Conservation (phyloP, 441 rosid species). For the Erodium chrysanthum region DNA sequence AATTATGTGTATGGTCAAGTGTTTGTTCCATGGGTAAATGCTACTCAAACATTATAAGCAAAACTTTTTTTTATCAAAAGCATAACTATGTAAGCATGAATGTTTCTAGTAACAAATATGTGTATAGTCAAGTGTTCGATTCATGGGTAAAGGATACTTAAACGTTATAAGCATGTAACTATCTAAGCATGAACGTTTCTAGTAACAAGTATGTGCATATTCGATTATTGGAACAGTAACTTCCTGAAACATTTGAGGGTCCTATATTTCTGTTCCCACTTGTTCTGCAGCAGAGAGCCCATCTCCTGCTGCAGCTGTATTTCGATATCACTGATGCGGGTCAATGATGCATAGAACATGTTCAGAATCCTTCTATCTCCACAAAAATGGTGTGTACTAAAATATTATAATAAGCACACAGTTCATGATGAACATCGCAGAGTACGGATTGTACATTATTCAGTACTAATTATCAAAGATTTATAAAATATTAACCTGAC, state of each 20-base stretch:
- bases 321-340: background rate
- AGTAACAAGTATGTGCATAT: background rate
- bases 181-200: background rate
- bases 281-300: background rate
- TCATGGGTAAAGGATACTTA: no score
- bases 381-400: background rate
- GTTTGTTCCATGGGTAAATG: no score
- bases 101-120: no score
- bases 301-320: background rate
- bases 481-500: background rate
- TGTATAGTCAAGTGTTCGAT: no score
- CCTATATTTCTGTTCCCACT: background rate
- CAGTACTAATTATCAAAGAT: background rate
- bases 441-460: background rate
- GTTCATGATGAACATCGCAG: background rate
- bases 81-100: no score
- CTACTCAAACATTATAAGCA: no score
- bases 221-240: background rate
- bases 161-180: no score
- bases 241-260: background rate
- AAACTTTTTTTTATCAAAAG: no score
- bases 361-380: background rate
- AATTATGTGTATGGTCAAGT: no score
- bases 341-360: constrained; percentile 6
- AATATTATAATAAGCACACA: background rate